These are phyloP conservation scores for Nidularia pulvinata DNA, from an alignment of 768 basidiomycete species.

Conservation along the genomic window DNA sequence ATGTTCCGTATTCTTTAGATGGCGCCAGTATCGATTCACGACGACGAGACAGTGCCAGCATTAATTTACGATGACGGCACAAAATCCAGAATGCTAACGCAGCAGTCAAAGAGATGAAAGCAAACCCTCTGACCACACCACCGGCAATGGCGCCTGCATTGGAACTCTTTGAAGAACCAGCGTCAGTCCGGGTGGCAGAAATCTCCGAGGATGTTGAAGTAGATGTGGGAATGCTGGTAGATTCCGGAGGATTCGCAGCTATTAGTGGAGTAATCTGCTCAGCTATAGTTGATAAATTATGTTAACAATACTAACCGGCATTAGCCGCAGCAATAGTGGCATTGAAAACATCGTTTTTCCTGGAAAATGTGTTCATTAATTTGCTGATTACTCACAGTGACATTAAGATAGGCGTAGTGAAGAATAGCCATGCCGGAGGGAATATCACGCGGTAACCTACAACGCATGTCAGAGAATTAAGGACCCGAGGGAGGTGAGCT, in stretches of 20 bases:
- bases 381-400: conserved; percentile 24
- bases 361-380: conserved; percentile 10
- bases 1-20: too few species aligned
- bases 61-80: conserved; percentile 16
- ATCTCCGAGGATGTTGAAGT: conserved; percentile 13
- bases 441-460: conserved; percentile 32
- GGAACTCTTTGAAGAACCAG: conserved; percentile 13
- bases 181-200: conserved; percentile 6
- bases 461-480: neutral
- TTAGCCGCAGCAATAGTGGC: conserved; percentile 10
- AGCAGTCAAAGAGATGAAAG: conserved; percentile 42
- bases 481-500: too few species aligned
- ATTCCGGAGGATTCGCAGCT: conserved; percentile 27
- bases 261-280: conserved; percentile 9
- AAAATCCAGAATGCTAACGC: conserved; percentile 16
- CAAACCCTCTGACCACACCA: conserved; percentile 58
- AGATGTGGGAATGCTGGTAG: conserved; percentile 17
- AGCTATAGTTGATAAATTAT: too few species aligned
- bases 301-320: too few species aligned
- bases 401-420: conserved; percentile 46
- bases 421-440: conserved; percentile 43
- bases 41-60: conserved; percentile 9
- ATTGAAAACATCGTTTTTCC: conserved; percentile 28
- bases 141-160: conserved; percentile 57
- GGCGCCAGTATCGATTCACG: conserved; percentile 11